Evolutionary conservation across 371 early-diverging fungal species (phyloP).

Genomic region (Lichtheimia hyalospora): DNA sequence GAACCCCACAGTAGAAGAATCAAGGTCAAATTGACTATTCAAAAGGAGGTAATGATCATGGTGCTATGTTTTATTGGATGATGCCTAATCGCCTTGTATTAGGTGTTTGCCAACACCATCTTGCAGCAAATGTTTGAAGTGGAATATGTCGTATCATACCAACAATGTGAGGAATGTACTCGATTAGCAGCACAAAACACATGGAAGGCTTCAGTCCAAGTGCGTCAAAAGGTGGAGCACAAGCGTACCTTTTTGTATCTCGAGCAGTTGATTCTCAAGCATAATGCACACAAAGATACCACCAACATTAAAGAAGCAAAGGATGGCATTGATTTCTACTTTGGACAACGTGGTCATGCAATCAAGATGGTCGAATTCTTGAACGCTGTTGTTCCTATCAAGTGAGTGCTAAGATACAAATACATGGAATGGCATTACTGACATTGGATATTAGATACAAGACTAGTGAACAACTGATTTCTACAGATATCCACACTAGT

Average conservation of each 20-base stretch:
- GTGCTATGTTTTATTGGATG: neutral
- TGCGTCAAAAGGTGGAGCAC: conserved; percentile 98
- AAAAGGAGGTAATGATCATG: conserved; percentile 77
- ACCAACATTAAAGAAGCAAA: conserved; percentile 97
- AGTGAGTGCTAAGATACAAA: conserved; percentile 34
- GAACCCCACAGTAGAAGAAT: conserved; percentile 96
- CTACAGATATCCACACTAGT: conserved; percentile 93
- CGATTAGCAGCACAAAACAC: conserved; percentile 98
- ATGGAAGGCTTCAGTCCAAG: conserved; percentile 99
- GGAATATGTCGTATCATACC: conserved; percentile 90
- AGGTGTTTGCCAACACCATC: conserved; percentile 92
- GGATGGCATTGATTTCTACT: conserved; percentile 99
- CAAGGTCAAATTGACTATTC: conserved; percentile 96
- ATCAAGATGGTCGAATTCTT: conserved; percentile 97
- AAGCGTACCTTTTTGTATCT: conserved; percentile 98
- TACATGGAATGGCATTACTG: neutral
- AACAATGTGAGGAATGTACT: conserved; percentile 98
- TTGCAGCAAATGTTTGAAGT: conserved; percentile 96
- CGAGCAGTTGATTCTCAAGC: conserved; percentile 98
- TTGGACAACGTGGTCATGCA: conserved; percentile 88
- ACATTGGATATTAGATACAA: conserved; percentile 55
- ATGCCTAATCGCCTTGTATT: neutral
- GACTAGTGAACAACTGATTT: conserved; percentile 95
- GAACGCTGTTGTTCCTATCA: conserved; percentile 80
- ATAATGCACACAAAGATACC: conserved; percentile 95